Conservation (phyloP, 164 flowering plant genomes). For the Tetrastigma voinierianum region DNA sequence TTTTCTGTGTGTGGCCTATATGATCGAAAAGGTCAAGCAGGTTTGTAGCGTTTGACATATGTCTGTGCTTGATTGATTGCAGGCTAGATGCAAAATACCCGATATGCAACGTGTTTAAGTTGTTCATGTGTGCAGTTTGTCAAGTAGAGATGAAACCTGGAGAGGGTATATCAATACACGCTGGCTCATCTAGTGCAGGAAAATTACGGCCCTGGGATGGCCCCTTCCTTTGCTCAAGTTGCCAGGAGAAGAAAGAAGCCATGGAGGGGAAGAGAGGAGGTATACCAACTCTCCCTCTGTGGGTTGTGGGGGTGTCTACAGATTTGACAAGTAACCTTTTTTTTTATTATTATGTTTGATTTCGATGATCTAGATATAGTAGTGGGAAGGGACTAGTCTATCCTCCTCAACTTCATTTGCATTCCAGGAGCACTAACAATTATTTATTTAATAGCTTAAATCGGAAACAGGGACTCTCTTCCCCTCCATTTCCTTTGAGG, state of each 20-base stretch:
- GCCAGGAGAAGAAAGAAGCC: conserved; percentile 94
- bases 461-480: conserved; percentile 14
- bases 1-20: too few species aligned
- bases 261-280: conserved; percentile 97
- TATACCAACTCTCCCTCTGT: conserved; percentile 20
- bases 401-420: conserved; percentile 11
- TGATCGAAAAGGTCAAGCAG: not conserved
- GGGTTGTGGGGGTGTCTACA: too few species aligned
- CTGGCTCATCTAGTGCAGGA: conserved; percentile 49
- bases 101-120: conserved; percentile 91
- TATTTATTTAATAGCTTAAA: conserved; percentile 24
- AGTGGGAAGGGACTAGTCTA: conserved; percentile 65
- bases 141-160: conserved; percentile 88
- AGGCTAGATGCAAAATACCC: conserved; percentile 91
- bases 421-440: conserved; percentile 30
- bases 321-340: too few species aligned
- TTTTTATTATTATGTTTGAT: conserved; percentile 6
- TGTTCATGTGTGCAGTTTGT: conserved; percentile 94
- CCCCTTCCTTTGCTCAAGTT: conserved; percentile 87
- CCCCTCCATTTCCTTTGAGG: conserved; percentile 10
- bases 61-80: conserved; percentile 26
- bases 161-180: conserved; percentile 89
- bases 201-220: conserved; percentile 96
- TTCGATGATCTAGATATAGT: conserved; percentile 45
- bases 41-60: conserved; percentile 3